Conservation (phyloP, 208 protist genomes). For the Wallacemonas sp. region DNA sequence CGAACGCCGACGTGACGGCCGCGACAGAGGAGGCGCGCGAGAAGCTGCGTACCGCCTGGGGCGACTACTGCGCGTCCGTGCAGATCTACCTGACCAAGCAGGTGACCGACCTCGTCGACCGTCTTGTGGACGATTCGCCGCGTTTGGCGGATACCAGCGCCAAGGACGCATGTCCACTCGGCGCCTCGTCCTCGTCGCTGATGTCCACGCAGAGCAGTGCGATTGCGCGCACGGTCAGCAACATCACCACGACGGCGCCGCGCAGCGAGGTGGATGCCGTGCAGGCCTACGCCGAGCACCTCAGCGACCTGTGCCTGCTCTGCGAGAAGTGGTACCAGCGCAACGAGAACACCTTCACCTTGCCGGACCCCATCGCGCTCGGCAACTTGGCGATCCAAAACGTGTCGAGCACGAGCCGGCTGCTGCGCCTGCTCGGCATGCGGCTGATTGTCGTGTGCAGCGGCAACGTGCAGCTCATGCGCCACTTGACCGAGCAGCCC, state of each 20-base stretch:
- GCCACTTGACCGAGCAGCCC: slow-evolving; percentile 28
- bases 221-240: slow-evolving; percentile 6
- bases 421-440: slow-evolving; percentile 81
- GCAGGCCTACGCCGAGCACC: slow-evolving; percentile 50
- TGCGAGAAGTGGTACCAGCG: slow-evolving; percentile 71
- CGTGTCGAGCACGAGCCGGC: slow-evolving; percentile 70
- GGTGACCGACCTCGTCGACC: slow-evolving; percentile 28
- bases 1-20: slow-evolving; percentile 33
- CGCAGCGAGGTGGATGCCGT: background rate
- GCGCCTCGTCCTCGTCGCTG: slow-evolving; percentile 8
- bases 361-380: slow-evolving; percentile 47
- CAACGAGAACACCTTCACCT: slow-evolving; percentile 60
- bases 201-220: slow-evolving; percentile 6
- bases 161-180: slow-evolving; percentile 16
- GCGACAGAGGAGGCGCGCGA: slow-evolving; percentile 33
- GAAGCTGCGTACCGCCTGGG: slow-evolving; percentile 47
- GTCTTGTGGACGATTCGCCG: background rate
- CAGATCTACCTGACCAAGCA: slow-evolving; percentile 44
- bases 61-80: slow-evolving; percentile 53
- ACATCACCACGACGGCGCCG: slow-evolving; percentile 7
- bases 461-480: slow-evolving; percentile 52
- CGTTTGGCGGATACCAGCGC: background rate
- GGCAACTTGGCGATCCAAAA: slow-evolving; percentile 39
- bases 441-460: slow-evolving; percentile 56
- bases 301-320: slow-evolving; percentile 78